Evolutionary conservation across 495 filamentous ascomycete species (phyloP).

Genomic region (Lasiosphaeris hirsuta): DNA sequence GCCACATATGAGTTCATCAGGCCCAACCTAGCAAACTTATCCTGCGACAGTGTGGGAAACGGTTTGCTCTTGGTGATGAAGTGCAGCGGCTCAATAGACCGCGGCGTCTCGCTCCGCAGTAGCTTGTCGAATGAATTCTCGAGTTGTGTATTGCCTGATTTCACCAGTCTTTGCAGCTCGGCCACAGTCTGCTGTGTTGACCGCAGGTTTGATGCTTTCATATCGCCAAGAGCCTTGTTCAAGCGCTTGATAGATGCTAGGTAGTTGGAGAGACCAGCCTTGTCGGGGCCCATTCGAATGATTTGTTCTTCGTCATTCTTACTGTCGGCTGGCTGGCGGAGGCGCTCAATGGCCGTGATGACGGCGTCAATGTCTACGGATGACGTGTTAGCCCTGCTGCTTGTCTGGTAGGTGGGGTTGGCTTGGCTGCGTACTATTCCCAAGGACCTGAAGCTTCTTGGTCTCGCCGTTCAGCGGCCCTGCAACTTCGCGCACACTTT

Average conservation of each 20-base stretch:
- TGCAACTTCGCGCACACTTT: slow-evolving; percentile 85
- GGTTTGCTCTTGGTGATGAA: slow-evolving; percentile 82
- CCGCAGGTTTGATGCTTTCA: slow-evolving; percentile 81
- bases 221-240: slow-evolving; percentile 72
- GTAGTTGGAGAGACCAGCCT: slow-evolving; percentile 78
- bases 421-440: slow-evolving; percentile 58
- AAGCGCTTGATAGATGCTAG: slow-evolving; percentile 84
- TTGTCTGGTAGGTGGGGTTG: neutral
- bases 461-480: slow-evolving; percentile 93
- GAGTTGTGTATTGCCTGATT: slow-evolving; percentile 71
- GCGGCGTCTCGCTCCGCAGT: slow-evolving; percentile 63
- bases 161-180: slow-evolving; percentile 73
- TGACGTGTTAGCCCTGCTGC: neutral
- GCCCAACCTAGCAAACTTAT: slow-evolving; percentile 47
- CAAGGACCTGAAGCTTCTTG: slow-evolving; percentile 76
- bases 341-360: slow-evolving; percentile 77
- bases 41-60: slow-evolving; percentile 46
- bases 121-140: slow-evolving; percentile 77
- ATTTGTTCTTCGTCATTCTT: slow-evolving; percentile 86
- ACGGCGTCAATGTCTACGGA: slow-evolving; percentile 75
- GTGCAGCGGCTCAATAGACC: slow-evolving; percentile 81
- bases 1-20: slow-evolving; percentile 50
- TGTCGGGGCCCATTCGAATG: slow-evolving; percentile 78
- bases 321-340: slow-evolving; percentile 83
- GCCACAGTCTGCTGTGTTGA: slow-evolving; percentile 86